These are phyloP conservation scores for Torulaspora franciscae DNA, from an alignment of 805 yeast species.

Conservation along the genomic window DNA sequence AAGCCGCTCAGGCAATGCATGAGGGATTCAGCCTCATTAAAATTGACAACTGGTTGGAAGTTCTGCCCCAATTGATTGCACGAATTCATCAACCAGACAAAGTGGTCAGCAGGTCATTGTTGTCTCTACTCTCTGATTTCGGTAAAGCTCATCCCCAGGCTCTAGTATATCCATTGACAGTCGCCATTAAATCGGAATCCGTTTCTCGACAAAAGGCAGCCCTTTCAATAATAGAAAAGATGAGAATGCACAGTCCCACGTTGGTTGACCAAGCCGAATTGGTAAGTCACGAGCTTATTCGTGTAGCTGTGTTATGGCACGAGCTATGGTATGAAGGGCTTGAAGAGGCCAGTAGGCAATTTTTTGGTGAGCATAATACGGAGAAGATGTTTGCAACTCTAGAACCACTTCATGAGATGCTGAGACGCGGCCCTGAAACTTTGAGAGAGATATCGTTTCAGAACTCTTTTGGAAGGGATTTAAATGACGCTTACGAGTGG, in stretches of 20 bases:
- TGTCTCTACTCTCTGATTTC: slow-evolving; percentile 74
- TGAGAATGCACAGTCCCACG: slow-evolving; percentile 79
- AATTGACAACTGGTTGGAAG: slow-evolving; percentile 92
- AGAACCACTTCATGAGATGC: slow-evolving; percentile 81
- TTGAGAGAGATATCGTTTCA: slow-evolving; percentile 88
- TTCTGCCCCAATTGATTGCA: slow-evolving; percentile 90
- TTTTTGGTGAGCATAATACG: slow-evolving; percentile 90
- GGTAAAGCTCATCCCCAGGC: slow-evolving; percentile 98
- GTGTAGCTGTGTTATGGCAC: slow-evolving; percentile 96
- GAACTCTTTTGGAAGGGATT: slow-evolving; percentile 88
- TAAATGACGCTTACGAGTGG: slow-evolving; percentile 93
- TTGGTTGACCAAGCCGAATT: slow-evolving; percentile 89
- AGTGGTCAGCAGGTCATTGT: slow-evolving; percentile 70
- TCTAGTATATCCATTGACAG: slow-evolving; percentile 88
- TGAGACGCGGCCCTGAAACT: slow-evolving; percentile 86
- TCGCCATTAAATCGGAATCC: slow-evolving; percentile 91
- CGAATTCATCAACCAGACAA: slow-evolving; percentile 94
- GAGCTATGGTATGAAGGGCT: slow-evolving; percentile 97
- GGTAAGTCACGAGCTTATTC: slow-evolving; percentile 87
- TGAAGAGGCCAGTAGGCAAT: slow-evolving; percentile 91
- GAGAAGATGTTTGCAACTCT: slow-evolving; percentile 90
- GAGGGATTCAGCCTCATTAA: slow-evolving; percentile 88
- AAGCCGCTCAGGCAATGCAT: slow-evolving; percentile 82
- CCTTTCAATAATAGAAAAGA: slow-evolving; percentile 79
- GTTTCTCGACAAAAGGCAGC: slow-evolving; percentile 90